These are phyloP conservation scores for Chaetomium tenue DNA, from an alignment of 495 filamentous ascomycete genomes.

Conservation along the genomic window DNA sequence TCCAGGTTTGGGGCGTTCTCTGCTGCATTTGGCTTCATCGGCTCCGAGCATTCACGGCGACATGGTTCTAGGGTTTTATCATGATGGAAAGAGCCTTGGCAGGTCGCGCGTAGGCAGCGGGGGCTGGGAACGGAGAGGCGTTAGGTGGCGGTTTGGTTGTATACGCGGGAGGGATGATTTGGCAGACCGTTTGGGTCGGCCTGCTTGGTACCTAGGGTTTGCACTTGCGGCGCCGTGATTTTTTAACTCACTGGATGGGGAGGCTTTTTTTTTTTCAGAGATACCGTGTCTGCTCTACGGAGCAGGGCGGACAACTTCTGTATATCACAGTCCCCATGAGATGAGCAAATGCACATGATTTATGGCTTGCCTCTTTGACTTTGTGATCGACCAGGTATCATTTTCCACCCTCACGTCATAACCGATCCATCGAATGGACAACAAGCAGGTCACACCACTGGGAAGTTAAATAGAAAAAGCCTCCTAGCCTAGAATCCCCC, in stretches of 20 bases:
- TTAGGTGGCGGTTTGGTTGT: conserved; percentile 8
- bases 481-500: too few relatives aligned
- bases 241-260: not conserved
- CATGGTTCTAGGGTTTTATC: conserved; percentile 6
- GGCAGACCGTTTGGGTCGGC: not conserved
- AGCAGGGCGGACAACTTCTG: not conserved
- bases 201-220: not conserved
- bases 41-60: conserved; percentile 14
- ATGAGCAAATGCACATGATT: not conserved
- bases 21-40: conserved; percentile 23
- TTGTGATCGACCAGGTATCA: not conserved
- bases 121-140: not conserved
- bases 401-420: not conserved
- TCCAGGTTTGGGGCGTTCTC: conserved; percentile 22
- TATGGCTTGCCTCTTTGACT: not conserved
- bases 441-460: too few relatives aligned
- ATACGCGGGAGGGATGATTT: not conserved
- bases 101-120: not conserved
- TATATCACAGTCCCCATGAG: not conserved
- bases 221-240: too few relatives aligned
- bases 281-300: not conserved
- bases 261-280: not conserved
- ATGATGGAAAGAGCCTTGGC: not conserved
- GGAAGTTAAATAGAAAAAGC: too few relatives aligned
- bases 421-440: too few relatives aligned